These are phyloP conservation scores for Beauveria scarabaeidicola DNA, from an alignment of 2,329 filamentous ascomycete genomes.

Conservation along the genomic window DNA sequence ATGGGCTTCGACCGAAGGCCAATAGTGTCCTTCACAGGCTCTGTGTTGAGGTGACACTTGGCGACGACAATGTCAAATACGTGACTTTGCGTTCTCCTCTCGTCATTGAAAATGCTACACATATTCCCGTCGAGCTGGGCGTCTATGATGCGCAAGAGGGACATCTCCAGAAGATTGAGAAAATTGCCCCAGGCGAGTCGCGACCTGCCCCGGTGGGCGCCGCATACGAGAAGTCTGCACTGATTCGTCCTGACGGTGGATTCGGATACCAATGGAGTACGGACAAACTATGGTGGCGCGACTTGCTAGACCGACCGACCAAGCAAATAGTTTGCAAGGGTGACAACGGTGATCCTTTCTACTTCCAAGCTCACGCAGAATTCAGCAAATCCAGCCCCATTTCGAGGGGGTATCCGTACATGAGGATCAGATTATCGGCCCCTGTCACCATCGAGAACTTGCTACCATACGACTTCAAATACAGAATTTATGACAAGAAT, in stretches of 20 bases:
- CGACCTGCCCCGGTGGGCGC: slow-evolving; percentile 88
- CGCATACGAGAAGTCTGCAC: slow-evolving; percentile 77
- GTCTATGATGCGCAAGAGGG: slow-evolving; percentile 82
- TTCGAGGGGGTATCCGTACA: slow-evolving; percentile 81
- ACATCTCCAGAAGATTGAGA: slow-evolving; percentile 92
- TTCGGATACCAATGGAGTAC: slow-evolving; percentile 95
- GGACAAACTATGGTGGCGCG: slow-evolving; percentile 86
- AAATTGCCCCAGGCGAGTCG: slow-evolving; percentile 85
- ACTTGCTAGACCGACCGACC: slow-evolving; percentile 75
- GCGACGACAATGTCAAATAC: slow-evolving; percentile 94
- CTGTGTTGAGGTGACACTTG: slow-evolving; percentile 83
- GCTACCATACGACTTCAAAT: slow-evolving; percentile 96
- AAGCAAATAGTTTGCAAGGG: slow-evolving; percentile 82
- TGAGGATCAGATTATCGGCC: slow-evolving; percentile 85
- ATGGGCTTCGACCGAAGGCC: slow-evolving; percentile 79
- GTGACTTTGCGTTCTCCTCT: slow-evolving; percentile 91
- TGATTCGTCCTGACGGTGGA: slow-evolving; percentile 86
- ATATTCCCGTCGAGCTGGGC: slow-evolving; percentile 90
- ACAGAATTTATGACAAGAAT: slow-evolving; percentile 97
- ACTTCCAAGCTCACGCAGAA: slow-evolving; percentile 87
- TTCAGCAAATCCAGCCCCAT: slow-evolving; percentile 80
- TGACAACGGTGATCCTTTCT: slow-evolving; percentile 83
- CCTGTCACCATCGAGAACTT: slow-evolving; percentile 92
- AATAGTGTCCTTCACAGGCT: slow-evolving; percentile 81
- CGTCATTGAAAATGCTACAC: slow-evolving; percentile 89